phyloP scores from a whole-genome alignment of 768 basidiomycete species.

The Phanerochaete sordida region DNA sequence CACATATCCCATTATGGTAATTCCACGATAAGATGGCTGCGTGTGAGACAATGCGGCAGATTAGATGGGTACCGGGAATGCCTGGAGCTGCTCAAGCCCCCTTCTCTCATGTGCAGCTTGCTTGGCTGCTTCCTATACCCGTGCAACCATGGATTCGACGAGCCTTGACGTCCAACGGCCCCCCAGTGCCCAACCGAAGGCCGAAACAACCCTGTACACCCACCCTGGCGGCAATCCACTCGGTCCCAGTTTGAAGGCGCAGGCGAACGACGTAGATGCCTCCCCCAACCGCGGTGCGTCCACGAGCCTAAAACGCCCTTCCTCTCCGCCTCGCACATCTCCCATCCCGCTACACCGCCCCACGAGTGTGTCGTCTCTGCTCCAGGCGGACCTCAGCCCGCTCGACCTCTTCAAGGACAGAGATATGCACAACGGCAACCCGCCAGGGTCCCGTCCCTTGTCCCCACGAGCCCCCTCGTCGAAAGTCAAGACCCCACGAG shows the following conservation, averaged over 20 bases:
- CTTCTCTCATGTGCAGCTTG: not conserved
- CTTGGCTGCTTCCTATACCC: not conserved
- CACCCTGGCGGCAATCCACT: conserved; percentile 14
- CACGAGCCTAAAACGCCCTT: not conserved
- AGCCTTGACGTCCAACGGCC: not conserved
- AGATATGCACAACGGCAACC: not conserved
- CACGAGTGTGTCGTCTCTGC: not conserved
- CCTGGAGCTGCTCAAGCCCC: not conserved
- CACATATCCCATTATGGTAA: not conserved
- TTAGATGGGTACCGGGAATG: not conserved
- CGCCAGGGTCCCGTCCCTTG: conserved; percentile 4
- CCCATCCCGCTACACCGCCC: not conserved
- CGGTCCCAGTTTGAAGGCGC: conserved; percentile 10
- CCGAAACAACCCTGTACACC: not conserved
- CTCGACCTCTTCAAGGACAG: not conserved
- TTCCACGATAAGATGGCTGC: not conserved
- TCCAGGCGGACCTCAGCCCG: not conserved
- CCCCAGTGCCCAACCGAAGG: not conserved
- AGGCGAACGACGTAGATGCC: conserved; percentile 6
- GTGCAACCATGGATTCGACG: not conserved
- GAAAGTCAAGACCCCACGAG: conserved; percentile 4
- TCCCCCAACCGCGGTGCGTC: not conserved
- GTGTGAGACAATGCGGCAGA: not conserved
- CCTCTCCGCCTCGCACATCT: not conserved
- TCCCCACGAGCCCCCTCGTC: not conserved